Evolutionary conservation across 805 yeast genomes (phyloP), one percentile per base, ranked within the genome.

Genomic region (Kuraishia piskuri): DNA sequence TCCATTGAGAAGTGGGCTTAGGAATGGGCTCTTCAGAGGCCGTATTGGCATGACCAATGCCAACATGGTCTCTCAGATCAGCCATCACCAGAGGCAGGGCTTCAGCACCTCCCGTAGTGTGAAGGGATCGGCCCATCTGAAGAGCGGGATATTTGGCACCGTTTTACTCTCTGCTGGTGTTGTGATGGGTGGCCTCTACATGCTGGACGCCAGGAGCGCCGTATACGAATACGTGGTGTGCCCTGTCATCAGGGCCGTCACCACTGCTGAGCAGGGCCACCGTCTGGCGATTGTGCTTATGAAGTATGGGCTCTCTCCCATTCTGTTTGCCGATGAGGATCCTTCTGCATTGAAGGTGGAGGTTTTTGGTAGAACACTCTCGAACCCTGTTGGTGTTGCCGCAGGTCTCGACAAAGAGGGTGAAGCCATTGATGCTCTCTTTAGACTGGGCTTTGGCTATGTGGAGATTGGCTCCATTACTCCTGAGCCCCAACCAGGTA

Each of bases 361-460:
- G 46, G 84, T 85, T 0, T 88, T 88, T 65, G 90, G 89, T 8
- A 77, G 74, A 53, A 71, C 63, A 0, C 70, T 92, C 64, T 76
- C 77, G 21, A 84, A 85, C 53, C 97, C 98, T 22, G 74, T 92
- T 50, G 97, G 97, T 14, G 77, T 91, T 61, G 97, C 98, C 50
- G 98, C 98, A 23, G 98, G 98, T 12, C 78, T 92, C 58, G 98
- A 92, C 68, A 92, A 92, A 70, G 85, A 91, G 63, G 98, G 89
- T 52, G 96, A 90, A 63, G 96, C 89, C 21, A 82, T 92, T 59
- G 97, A 92, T 61, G 72, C 90, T 0, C 74, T 92, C 55, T 84
- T 85, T 60, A 76, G 83, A 57, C 65, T 79, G 53, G 98, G 98
- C 1, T 91, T 91, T 62, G 82, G 92, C 17, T 89, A 89, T 67